phyloP scores from a whole-genome alignment of 345 rosid genomes.

The Populus tremula region DNA sequence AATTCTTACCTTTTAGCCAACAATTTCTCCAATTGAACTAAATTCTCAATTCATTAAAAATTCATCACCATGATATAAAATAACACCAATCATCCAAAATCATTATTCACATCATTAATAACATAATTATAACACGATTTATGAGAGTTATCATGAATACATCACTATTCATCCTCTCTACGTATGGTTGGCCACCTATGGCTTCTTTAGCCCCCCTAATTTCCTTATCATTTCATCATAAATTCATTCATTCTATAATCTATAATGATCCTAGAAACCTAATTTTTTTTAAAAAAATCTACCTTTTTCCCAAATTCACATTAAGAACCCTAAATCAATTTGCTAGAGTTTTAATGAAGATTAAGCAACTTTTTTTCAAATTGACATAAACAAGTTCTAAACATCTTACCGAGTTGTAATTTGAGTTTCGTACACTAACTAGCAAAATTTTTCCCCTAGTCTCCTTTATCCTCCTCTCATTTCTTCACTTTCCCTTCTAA shows the following conservation, averaged over 20 bases:
- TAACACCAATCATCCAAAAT: neutral
- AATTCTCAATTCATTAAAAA: neutral
- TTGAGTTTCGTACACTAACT: too few relatives aligned
- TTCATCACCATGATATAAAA: neutral
- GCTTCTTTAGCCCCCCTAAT: too few relatives aligned
- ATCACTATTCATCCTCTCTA: neutral
- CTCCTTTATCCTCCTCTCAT: too few relatives aligned
- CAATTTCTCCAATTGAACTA: neutral
- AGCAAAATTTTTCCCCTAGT: neutral
- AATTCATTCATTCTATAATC: neutral
- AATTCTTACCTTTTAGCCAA: neutral
- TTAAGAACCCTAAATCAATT: neutral
- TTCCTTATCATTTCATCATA: too few relatives aligned
- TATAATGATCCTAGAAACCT: neutral
- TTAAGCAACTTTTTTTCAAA: too few relatives aligned
- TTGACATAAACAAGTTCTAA: neutral
- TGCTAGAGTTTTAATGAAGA: neutral
- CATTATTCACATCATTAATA: neutral
- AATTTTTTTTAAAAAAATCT: neutral
- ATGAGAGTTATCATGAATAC: neutral
- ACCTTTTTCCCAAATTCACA: rapidly evolving
- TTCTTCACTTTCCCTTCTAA: neutral
- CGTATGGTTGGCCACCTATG: neutral
- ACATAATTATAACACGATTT: neutral
- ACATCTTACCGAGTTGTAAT: too few relatives aligned